Evolutionary conservation across 1,139 yeast species (phyloP), one percentile per base, ranked within the genome.

Genomic region (Schizosaccharomyces versatilis): DNA sequence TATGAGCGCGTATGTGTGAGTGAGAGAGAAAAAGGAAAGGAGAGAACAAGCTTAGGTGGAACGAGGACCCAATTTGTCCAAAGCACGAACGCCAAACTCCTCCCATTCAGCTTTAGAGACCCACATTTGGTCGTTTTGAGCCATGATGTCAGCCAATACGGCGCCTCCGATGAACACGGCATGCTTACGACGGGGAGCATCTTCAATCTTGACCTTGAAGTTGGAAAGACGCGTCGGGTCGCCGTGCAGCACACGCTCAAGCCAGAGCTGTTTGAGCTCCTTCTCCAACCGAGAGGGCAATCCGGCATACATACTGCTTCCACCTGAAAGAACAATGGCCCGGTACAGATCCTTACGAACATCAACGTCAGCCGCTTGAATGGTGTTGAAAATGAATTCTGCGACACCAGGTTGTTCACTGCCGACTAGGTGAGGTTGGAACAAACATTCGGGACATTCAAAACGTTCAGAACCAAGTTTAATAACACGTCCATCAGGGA

Each of bases 131-230:
- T 88, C 96, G 69, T 88, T 90, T 67, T 90, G 95, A 52, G 94
- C 94, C 97, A 93, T 90, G 63, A 90, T 90, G 65, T 84, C 86
- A 41, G 99, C 98, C 65, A 90, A 75, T 17, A 90, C 98, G 6
- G 98, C 98, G 65, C 99, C 99, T 62, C 99, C 99, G 61, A 90
- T 81, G 69, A 90, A 90, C 49, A 90, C 99, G 96, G 90, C 90
- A 69, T 93, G 96, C 68, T 90, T 82, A 74, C 99, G 84, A 73
- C 97, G 80, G 62, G 99, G 99, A 52, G 98, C 98, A 67, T 90
- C 98, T 68, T 90, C 98, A 64, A 90, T 90, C 69, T 94, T 80
- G 52, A 93, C 95, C 70, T 90, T 90, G 70, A 90, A 90, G 68
- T 88, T 88, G 51, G 80, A 84, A 62, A 90, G 74, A 66, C 97